Base-by-base conservation (phyloP, 139 green algal genomes). In the Pycnococcus provasolii region DNA sequence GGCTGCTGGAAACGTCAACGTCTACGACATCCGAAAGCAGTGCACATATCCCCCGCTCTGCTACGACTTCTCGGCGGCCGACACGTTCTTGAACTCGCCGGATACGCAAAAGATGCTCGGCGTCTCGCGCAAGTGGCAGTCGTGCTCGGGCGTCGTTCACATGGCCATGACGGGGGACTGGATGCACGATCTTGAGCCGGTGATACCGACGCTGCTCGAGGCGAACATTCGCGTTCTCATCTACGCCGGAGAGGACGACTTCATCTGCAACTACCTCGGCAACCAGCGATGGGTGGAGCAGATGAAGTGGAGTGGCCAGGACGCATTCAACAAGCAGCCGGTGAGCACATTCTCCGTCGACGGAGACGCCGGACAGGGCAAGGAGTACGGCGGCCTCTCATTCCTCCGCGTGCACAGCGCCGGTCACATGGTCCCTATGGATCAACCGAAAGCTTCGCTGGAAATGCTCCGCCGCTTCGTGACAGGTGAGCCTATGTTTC, bases 191-290 rank as follows among this genome's bases (percentile, higher is more conserved):
- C 51, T 72, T 45, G 75, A 79, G 54, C 62, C 53, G 1, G 48
- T 70, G 44, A 68, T 84, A 1, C 78, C 78, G 6, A 9, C n/a
- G 8, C 60, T 81, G 65, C 76, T 84, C 26, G 71, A 77, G 41
- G 71, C 53, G 3, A 62, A 73, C 1, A 26, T 82, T 39, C 53
- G 71, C 15, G 67, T 76, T n/a, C 58, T 84, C 42, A 70, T 84
- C 37, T 84, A 84, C 60, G 78, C 78, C 1, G 78, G 78, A 0
- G 75, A 79, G 2, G 40, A 72, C 1, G 78, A 84, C 53, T 81
- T 80, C 53, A 84, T 84, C 53, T 84, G 78, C 60, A 84, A 84
- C 67, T 82, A 50, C 48, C 58, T 81, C 11, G 75, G 77, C n/a
- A 83, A 83, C 61, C 51, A 63, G 4, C 48, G 60, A 26, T 83